A percentile compares a stretch with the other conserved stretches of the same genome.
These are phyloP conservation scores for Suillus decipiens DNA, from an alignment of 768 basidiomycete species.

Conservation along the genomic window DNA sequence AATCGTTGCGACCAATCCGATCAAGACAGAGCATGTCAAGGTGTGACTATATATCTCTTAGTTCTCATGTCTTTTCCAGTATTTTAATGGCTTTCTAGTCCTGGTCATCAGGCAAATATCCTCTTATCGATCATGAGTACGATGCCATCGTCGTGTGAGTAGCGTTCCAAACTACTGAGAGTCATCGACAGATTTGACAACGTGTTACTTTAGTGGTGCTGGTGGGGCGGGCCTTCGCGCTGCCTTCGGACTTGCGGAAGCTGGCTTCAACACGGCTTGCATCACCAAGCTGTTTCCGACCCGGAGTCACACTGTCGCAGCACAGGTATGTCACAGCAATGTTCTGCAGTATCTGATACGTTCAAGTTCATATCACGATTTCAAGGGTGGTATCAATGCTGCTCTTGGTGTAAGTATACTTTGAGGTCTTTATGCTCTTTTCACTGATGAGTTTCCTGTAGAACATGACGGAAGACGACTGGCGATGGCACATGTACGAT, in stretches of 20 bases:
- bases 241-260: conserved; percentile 97
- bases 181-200: conserved; percentile 17
- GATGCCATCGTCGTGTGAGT: conserved; percentile 98
- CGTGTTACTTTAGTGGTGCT: conserved; percentile 65
- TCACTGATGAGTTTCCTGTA: conserved; percentile 30
- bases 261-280: conserved; percentile 98
- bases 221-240: conserved; percentile 98
- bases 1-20: conserved; percentile 70
- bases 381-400: conserved; percentile 95
- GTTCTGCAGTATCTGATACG: neutral
- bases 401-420: conserved; percentile 76
- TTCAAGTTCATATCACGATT: neutral
- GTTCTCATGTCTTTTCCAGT: conserved; percentile 11
- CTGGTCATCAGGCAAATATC: conserved; percentile 87
- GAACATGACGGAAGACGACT: conserved; percentile 99
- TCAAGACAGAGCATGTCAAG: conserved; percentile 81
- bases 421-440: neutral
- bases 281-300: conserved; percentile 99
- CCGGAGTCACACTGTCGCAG: conserved; percentile 97
- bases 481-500: conserved; percentile 99
- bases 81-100: conserved; percentile 43
- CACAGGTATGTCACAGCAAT: conserved; percentile 60
- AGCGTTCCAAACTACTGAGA: neutral
- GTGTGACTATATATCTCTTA: conserved; percentile 37
- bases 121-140: conserved; percentile 97